phyloP scores from a whole-genome alignment of 2,329 filamentous ascomycete genomes.

The Aspergillus sergii region DNA sequence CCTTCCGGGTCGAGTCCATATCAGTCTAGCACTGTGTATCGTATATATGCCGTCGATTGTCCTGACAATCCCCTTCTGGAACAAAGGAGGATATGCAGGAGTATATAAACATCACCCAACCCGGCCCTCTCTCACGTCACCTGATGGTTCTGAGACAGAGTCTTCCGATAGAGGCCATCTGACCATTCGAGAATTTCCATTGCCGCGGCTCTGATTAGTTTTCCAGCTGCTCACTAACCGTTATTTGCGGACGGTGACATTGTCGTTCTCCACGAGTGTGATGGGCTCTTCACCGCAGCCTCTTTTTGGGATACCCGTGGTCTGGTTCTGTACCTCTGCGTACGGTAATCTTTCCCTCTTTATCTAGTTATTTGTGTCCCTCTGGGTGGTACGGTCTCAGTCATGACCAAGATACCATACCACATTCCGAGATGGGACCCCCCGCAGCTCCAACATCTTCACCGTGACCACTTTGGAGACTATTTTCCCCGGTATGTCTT shows the following conservation, averaged over 20 bases:
- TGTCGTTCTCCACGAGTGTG: constrained; percentile 18
- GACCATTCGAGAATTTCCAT: constrained; percentile 1
- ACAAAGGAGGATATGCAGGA: not conserved
- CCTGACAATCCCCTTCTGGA: not conserved
- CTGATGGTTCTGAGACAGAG: not conserved
- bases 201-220: constrained; percentile 11
- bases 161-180: constrained; percentile 2
- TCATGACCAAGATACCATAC: constrained; percentile 12
- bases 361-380: not conserved
- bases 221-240: constrained; percentile 8
- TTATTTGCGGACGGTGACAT: constrained; percentile 15
- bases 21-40: not conserved
- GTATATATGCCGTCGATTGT: not conserved
- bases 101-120: not conserved
- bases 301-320: constrained; percentile 30
- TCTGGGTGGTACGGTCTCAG: not conserved
- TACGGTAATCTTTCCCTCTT: constrained; percentile 10
- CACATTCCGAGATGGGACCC: constrained; percentile 13
- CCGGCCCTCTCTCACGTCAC: not conserved
- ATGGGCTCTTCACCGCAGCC: constrained; percentile 35
- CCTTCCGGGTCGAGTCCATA: not conserved
- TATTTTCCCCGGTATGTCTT: constrained; percentile 24
- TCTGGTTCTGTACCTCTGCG: constrained; percentile 9
- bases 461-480: constrained; percentile 30
- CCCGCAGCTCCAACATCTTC: constrained; percentile 33